phyloP scores from a whole-genome alignment of 2,329 filamentous ascomycete species.

The Ophiostoma angusticollis region DNA sequence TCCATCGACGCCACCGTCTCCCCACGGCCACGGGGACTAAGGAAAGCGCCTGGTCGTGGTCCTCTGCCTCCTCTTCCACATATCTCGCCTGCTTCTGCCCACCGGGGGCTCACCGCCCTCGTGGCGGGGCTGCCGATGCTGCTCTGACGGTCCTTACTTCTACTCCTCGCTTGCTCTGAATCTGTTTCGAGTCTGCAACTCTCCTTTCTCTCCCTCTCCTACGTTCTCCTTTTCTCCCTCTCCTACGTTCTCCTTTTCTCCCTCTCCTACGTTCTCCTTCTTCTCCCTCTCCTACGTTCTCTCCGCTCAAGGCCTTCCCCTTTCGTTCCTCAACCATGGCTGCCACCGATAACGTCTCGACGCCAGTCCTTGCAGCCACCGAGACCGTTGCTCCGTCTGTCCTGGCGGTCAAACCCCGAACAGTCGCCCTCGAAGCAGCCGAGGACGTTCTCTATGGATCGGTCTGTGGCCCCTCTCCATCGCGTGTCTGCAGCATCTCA shows the following conservation, averaged over 20 bases:
- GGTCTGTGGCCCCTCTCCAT: constrained; percentile 31
- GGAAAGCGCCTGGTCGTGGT: no score
- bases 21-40: no score
- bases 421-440: constrained; percentile 49
- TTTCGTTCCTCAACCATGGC: constrained; percentile 1
- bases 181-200: no score
- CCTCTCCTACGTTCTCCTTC: not conserved
- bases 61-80: no score
- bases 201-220: not conserved
- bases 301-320: not conserved
- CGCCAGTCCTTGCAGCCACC: not conserved
- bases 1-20: no score
- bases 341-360: not conserved
- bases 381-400: not conserved
- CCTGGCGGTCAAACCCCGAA: constrained; percentile 21
- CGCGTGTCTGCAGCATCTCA: no score
- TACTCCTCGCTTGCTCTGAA: no score
- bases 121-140: no score
- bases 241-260: not conserved
- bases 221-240: not conserved
- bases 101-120: not conserved
- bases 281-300: not conserved
- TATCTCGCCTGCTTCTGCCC: not conserved
- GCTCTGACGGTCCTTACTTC: not conserved
- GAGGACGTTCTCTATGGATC: constrained; percentile 88